Conservation (phyloP, 257 asterid genomes). For the Galeopsis tetrahit region DNA sequence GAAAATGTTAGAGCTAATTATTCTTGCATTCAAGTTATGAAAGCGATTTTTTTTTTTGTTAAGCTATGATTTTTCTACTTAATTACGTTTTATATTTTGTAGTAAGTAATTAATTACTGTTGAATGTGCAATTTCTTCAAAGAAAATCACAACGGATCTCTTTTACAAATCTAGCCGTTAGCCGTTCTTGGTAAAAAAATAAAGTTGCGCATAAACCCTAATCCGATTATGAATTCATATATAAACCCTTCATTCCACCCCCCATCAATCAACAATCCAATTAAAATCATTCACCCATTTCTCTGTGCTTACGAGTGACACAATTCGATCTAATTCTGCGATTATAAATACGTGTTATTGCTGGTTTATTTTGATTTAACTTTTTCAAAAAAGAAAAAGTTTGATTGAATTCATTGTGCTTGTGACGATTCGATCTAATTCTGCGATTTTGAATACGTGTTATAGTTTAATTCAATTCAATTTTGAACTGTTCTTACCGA, state of each 20-base stretch:
- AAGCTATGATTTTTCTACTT: too few species aligned
- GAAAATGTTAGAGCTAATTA: too few species aligned
- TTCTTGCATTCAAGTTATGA: too few species aligned
- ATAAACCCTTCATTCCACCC: conserved; percentile 37
- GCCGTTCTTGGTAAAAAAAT: not conserved
- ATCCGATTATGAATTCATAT: conserved; percentile 14
- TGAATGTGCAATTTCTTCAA: too few species aligned
- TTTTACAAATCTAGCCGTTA: too few species aligned
- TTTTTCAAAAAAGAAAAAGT: too few species aligned
- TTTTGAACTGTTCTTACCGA: conserved; percentile 19
- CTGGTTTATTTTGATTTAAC: not conserved
- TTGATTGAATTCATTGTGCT: conserved; percentile 21
- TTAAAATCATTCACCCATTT: conserved; percentile 19
- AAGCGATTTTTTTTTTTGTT: too few species aligned
- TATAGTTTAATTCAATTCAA: conserved; percentile 20
- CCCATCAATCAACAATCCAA: conserved; percentile 24
- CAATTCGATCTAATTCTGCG: not conserved
- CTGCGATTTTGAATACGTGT: conserved; percentile 18
- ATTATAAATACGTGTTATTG: conserved; percentile 24
- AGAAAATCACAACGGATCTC: too few species aligned
- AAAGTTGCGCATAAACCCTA: conserved; percentile 33
- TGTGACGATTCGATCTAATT: not conserved
- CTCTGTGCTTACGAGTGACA: conserved; percentile 20
- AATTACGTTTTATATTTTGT: too few species aligned
- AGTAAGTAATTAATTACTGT: too few species aligned